Evolutionary conservation across 352 stramenopile genomes (phyloP), one percentile per base, ranked within the genome.

Genomic region (Aphanomyces astaci): DNA sequence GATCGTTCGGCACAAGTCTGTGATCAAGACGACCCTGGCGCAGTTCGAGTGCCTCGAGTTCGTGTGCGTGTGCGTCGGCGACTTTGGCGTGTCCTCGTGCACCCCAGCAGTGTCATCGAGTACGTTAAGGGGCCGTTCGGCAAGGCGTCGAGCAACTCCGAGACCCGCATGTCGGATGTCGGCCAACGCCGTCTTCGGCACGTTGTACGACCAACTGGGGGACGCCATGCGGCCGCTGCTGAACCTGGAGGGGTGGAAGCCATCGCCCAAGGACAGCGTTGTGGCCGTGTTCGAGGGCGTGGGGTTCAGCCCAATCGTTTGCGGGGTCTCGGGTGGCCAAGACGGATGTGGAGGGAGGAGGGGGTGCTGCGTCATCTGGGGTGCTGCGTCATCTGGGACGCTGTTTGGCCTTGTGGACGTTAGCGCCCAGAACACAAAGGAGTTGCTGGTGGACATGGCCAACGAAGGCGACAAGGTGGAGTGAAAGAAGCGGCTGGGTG

Each of bases 171-270:
- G n/a, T n/a, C n/a, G n/a, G n/a, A 81, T 74, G 32, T 73, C 76
- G 22, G 84, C 87, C 4, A 94, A 84, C 24, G 70, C 76, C 2
- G 40, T 95, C 7, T 74, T 94, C 24, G 81, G 81, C 49, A 76
- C 73, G 0, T 92, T 95, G 87, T 95, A 95, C 71, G 81, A 81
- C 13, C 87, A 95, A 67, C 76, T 95, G 9, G 87, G 87, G 4
- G 86, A 86, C 53, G 80, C 84, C 13, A 66, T 95, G 31, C 69
- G 92, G 15, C 83, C 87, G 3, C 91, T 95, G 63, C 63, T 95
- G 28, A 87, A 83, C 46, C 48, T 95, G 15, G 87, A 93, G 11
- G 90, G 74, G 46, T 94, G 86, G 86, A 95, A 95, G 53, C 84
- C 87, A 56, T 82, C 87, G 27, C 71, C 94, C 19, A 82, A 85